Evolutionary conservation across 2,329 filamentous ascomycete genomes (phyloP), one percentile per base, ranked within the genome.

Genomic region (Aspergillus pseudoglaucus): DNA sequence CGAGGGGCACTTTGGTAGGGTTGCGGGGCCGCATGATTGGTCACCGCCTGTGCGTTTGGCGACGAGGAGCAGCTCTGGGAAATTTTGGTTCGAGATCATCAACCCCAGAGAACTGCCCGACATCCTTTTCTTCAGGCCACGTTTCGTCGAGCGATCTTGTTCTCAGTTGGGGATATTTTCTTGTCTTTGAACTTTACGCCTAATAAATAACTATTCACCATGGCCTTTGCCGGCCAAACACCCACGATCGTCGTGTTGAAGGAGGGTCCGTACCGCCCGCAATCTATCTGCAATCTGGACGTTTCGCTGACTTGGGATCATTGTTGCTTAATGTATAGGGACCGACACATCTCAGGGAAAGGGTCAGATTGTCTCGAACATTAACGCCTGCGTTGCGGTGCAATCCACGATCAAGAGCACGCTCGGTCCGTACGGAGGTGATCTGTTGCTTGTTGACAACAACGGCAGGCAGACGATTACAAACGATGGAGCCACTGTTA

Each of bases 161-260:
- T 47, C 42, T 53, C 47, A 40, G 48, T 49, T 48, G 49, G 50
- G 44, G 42, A 49, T 57, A 50, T 51, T 47, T 45, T 47, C 56
- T 46, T 59, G 48, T 50, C 48, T 54, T 52, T 55, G 40, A 37
- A 23, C 41, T 44, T 32, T 33, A 23, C 47, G 43, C 44, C 30
- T 33, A 27, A 18, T 38, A 18, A 38, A 41, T 17, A 41, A 41
- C 45, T 47, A 48, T 54, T 63, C 63, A 77, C 53, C 59, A 95
- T 96, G 90, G 94, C 90, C 70, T 96, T 96, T 77, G 89, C 89
- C 76, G 90, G 90, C 69, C 91, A 96, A 75, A 93, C 91, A 68
- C 91, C 91, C 71, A 96, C 91, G 62, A 96, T 96, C 71, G 89
- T 97, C 73, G 90, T 97, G 77, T 83, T 97, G 67, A 94, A 93